phyloP scores from a whole-genome alignment of 768 basidiomycete genomes.

The Auricularia cornea region DNA sequence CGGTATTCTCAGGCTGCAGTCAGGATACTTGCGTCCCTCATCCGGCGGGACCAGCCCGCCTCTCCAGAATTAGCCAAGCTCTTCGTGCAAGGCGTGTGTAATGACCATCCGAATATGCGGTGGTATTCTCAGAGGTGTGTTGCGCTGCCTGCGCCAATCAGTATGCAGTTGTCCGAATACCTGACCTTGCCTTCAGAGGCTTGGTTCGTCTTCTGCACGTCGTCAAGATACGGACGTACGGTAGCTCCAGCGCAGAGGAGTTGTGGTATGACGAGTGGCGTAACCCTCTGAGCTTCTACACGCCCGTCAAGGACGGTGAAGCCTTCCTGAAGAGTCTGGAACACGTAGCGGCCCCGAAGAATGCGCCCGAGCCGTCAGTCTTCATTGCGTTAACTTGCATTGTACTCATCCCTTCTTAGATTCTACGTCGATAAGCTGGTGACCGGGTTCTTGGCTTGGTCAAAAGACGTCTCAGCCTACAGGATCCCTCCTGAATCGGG shows the following conservation, averaged over 20 bases:
- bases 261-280: conserved; percentile 69
- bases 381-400: conserved; percentile 23
- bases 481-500: conserved; percentile 28
- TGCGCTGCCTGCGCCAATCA: neutral
- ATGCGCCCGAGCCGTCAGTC: conserved; percentile 9
- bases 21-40: conserved; percentile 49
- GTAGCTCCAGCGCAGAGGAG: conserved; percentile 40
- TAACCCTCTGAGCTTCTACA: conserved; percentile 46
- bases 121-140: conserved; percentile 53
- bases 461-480: conserved; percentile 55
- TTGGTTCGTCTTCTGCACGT: conserved; percentile 57
- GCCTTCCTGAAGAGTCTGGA: conserved; percentile 43
- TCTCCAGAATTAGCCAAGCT: conserved; percentile 49
- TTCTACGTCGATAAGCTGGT: conserved; percentile 63
- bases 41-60: conserved; percentile 53
- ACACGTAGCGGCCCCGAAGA: conserved; percentile 22
- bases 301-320: conserved; percentile 41
- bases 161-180: neutral
- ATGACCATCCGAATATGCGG: conserved; percentile 63
- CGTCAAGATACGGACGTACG: conserved; percentile 70
- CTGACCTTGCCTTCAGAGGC: conserved; percentile 35
- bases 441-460: conserved; percentile 77
- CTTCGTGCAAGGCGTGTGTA: conserved; percentile 57
- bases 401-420: neutral
- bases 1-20: conserved; percentile 68